Percentiles rank a stretch among this genome's conserved stretches.
phyloP scores from a whole-genome alignment of 1,139 yeast species.

The Pichia cactophila region DNA sequence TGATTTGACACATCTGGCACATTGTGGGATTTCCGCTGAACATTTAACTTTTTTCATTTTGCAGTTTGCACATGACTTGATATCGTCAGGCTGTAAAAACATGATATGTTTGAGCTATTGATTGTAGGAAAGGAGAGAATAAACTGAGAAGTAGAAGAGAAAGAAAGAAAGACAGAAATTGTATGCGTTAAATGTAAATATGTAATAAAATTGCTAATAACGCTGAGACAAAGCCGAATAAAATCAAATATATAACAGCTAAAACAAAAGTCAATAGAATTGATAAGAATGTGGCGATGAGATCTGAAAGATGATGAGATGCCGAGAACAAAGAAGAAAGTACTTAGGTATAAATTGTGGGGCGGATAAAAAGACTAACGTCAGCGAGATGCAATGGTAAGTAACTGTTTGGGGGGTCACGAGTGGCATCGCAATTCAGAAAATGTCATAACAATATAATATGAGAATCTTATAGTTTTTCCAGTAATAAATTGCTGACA shows the following conservation, averaged over 20 bases:
- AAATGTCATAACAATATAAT: too few relatives aligned
- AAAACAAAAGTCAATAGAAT: neutral
- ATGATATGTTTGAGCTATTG: neutral
- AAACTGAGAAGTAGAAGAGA: too few relatives aligned
- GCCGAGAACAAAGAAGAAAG: neutral
- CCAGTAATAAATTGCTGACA: neutral
- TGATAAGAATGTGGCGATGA: neutral
- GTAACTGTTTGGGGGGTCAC: neutral
- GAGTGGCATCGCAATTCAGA: neutral
- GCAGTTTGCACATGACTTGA: neutral
- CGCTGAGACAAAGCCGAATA: neutral
- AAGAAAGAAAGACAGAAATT: too few relatives aligned
- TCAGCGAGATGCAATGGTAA: too few relatives aligned
- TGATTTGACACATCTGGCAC: conserved; percentile 16
- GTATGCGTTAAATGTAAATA: too few relatives aligned
- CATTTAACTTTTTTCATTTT: conserved; percentile 12
- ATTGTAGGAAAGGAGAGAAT: neutral
- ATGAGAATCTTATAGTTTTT: too few relatives aligned
- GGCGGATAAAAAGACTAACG: neutral
- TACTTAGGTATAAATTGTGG: too few relatives aligned
- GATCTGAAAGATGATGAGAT: neutral
- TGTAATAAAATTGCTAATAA: neutral
- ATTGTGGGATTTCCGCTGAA: conserved; percentile 18
- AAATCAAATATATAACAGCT: too few relatives aligned
- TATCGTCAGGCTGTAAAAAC: neutral